Conservation (phyloP, 768 basidiomycete genomes). For the Boletus barrowsii region DNA sequence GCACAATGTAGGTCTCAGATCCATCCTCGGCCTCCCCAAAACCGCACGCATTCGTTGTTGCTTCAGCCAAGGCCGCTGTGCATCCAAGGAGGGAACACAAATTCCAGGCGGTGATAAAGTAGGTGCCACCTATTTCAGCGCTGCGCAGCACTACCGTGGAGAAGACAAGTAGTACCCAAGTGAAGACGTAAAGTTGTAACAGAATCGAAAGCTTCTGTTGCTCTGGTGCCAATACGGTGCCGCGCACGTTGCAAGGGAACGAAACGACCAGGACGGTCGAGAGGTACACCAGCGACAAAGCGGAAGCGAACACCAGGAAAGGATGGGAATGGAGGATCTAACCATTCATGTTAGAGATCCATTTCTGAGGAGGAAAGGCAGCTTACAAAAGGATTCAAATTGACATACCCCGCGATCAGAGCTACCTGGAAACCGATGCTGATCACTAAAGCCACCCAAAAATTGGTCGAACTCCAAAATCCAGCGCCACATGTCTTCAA, state of each 20-base stretch:
- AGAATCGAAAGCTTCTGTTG: slow-evolving; percentile 52
- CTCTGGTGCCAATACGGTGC: slow-evolving; percentile 25
- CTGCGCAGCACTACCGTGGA: slow-evolving; percentile 45
- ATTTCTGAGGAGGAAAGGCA: background rate
- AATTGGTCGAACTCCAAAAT: slow-evolving; percentile 52
- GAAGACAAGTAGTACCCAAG: slow-evolving; percentile 55
- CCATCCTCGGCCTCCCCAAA: slow-evolving; percentile 7
- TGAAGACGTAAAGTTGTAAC: slow-evolving; percentile 53
- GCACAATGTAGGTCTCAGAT: slow-evolving; percentile 13
- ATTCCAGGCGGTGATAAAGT: slow-evolving; percentile 59
- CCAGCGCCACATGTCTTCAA: slow-evolving; percentile 27
- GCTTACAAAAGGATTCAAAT: slow-evolving; percentile 65
- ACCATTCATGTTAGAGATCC: background rate
- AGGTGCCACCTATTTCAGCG: slow-evolving; percentile 48
- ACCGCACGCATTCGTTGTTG: slow-evolving; percentile 18
- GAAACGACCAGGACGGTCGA: slow-evolving; percentile 41
- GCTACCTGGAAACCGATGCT: slow-evolving; percentile 44
- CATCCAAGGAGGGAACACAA: slow-evolving; percentile 41
- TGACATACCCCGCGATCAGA: slow-evolving; percentile 46
- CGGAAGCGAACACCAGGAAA: slow-evolving; percentile 48
- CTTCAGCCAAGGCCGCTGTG: slow-evolving; percentile 38
- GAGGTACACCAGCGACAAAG: slow-evolving; percentile 51
- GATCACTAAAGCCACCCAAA: slow-evolving; percentile 58
- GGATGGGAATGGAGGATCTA: slow-evolving; percentile 63
- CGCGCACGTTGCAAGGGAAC: slow-evolving; percentile 30